A percentile compares a stretch with the other conserved stretches of the same genome.
phyloP scores from a whole-genome alignment of 2,329 filamentous ascomycete genomes.

The Zelopaecilomyces penicillatus region DNA sequence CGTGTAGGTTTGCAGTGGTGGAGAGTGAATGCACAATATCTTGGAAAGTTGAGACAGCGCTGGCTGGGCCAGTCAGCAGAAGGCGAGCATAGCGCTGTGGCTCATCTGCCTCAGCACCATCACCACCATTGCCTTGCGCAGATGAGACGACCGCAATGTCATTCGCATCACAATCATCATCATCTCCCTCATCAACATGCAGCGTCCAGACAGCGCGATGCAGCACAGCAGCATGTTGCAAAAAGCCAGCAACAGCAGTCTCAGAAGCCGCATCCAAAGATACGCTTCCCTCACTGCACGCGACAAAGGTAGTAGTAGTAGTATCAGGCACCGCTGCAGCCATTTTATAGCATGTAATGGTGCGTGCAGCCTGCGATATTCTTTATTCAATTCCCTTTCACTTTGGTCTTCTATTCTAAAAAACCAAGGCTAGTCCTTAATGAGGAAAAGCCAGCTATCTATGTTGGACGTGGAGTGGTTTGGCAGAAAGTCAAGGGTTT shows the following conservation, averaged over 20 bases:
- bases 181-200: not conserved
- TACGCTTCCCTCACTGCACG: not conserved
- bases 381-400: too few species aligned
- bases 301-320: not conserved
- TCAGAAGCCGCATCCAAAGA: not conserved
- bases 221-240: slow-evolving; percentile 11
- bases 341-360: slow-evolving; percentile 27
- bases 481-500: too few species aligned
- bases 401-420: too few species aligned
- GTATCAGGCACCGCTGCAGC: slow-evolving; percentile 11
- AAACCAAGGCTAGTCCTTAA: too few species aligned
- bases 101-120: not conserved
- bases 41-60: not conserved
- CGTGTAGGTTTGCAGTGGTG: not conserved
- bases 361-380: slow-evolving; percentile 6
- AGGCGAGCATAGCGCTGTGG: not conserved
- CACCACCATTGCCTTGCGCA: too few species aligned
- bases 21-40: not conserved
- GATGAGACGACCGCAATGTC: too few species aligned
- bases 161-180: not conserved
- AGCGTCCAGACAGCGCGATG: slow-evolving; percentile 5
- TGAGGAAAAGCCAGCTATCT: too few species aligned
- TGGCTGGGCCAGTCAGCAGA: not conserved
- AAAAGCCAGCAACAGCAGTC: slow-evolving; percentile 12
- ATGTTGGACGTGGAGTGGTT: too few species aligned